These are phyloP conservation scores for Pichia kluyveri DNA, from an alignment of 805 yeast species.

Conservation along the genomic window DNA sequence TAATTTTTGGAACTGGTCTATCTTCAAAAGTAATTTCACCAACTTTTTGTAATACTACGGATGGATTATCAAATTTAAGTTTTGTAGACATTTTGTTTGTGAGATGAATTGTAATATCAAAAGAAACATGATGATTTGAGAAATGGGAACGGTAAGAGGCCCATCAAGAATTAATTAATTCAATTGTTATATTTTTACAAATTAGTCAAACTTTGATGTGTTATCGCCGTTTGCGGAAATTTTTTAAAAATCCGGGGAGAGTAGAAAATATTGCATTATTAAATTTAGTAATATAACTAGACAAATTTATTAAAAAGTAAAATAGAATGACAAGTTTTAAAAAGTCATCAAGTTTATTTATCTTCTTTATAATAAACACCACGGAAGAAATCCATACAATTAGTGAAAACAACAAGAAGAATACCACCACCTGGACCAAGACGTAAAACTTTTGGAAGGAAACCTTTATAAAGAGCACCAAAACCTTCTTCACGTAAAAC, in stretches of 20 bases:
- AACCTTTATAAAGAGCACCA: slow-evolving; percentile 87
- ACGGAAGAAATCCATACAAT: slow-evolving; percentile 91
- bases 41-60: slow-evolving; percentile 57
- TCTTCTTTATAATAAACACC: slow-evolving; percentile 30
- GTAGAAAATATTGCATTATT: too few species aligned
- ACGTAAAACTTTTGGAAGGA: slow-evolving; percentile 93
- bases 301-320: not conserved
- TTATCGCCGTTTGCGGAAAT: too few species aligned
- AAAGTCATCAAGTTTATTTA: not conserved
- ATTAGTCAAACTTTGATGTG: too few species aligned
- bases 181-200: too few species aligned
- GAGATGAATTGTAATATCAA: too few species aligned
- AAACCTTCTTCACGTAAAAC: slow-evolving; percentile 90
- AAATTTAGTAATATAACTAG: too few species aligned
- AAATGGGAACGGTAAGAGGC: too few species aligned
- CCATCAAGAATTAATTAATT: too few species aligned
- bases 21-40: slow-evolving; percentile 59
- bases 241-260: too few species aligned
- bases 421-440: slow-evolving; percentile 99
- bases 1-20: slow-evolving; percentile 55
- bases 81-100: not conserved
- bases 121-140: too few species aligned
- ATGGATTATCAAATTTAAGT: slow-evolving; percentile 23
- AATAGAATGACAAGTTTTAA: not conserved
- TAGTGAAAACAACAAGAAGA: slow-evolving; percentile 89